Evolutionary conservation across 78 protist genomes (phyloP).

Genomic region (Dictyostelium capitatum): DNA sequence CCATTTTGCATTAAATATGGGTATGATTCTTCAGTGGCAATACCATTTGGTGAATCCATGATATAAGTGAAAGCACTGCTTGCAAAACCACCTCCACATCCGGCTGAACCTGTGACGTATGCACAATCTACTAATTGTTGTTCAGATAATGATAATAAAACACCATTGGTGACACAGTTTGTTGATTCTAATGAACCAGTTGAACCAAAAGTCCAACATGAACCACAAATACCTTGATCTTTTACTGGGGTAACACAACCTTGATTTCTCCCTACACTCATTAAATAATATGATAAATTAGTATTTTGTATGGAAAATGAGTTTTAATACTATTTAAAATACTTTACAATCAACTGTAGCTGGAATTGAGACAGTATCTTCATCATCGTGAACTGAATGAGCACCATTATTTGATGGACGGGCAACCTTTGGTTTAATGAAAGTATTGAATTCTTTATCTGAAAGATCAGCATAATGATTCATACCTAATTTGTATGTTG

Average conservation of each 20-base stretch:
- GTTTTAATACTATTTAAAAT: no score
- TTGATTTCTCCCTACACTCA: conserved; percentile 86
- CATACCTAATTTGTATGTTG: conserved; percentile 73
- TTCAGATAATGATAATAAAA: conserved; percentile 78
- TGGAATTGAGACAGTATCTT: conserved; percentile 24
- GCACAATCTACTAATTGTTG: conserved; percentile 84
- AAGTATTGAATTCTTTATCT: conserved; percentile 76
- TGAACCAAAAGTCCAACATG: conserved; percentile 93
- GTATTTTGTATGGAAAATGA: no score
- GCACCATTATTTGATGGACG: conserved; percentile 56
- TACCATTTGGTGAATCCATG: conserved; percentile 65
- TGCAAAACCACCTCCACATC: conserved; percentile 88
- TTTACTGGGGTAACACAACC: conserved; percentile 90
- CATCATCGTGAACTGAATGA: conserved; percentile 65
- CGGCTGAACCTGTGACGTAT: conserved; percentile 21
- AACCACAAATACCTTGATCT: conserved; percentile 93
- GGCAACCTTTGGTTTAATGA: conserved; percentile 61
- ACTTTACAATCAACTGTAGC: conserved; percentile 82
- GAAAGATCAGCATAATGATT: conserved; percentile 91
- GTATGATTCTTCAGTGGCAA: conserved; percentile 81
- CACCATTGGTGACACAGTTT: conserved; percentile 28
- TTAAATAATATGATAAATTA: no score
- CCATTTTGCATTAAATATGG: conserved; percentile 87
- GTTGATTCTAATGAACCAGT: conserved; percentile 86
- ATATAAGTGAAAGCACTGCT: conserved; percentile 72